Conservation (phyloP, 148 eudicot species). For the Silene uniflora region DNA sequence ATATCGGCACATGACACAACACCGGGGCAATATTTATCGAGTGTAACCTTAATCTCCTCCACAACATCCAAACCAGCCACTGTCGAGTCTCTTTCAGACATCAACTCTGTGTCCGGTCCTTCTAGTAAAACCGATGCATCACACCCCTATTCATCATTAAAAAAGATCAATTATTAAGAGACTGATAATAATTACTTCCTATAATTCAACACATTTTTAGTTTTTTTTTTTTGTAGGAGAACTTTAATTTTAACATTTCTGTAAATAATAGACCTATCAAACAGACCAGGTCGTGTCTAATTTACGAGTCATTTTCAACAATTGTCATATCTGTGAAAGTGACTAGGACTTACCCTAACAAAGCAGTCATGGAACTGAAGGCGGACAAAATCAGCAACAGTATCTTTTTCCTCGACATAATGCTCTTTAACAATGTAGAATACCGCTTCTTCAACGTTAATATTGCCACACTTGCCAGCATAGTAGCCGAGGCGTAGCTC, state of each 20-base stretch:
- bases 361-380: conserved; percentile 31
- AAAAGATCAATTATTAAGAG: too few relatives aligned
- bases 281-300: too few relatives aligned
- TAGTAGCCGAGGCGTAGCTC: conserved; percentile 18
- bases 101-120: conserved; percentile 21
- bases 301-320: too few relatives aligned
- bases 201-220: too few relatives aligned
- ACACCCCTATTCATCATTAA: conserved; percentile 10
- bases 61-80: conserved; percentile 18
- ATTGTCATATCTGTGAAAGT: too few relatives aligned
- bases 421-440: conserved; percentile 20
- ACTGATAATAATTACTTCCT: too few relatives aligned
- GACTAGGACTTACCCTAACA: conserved; percentile 19
- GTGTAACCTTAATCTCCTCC: conserved; percentile 33
- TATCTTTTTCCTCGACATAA: conserved; percentile 12
- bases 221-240: too few relatives aligned
- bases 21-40: conserved; percentile 41
- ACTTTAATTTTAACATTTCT: too few relatives aligned
- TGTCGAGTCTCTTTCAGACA: conserved; percentile 3
- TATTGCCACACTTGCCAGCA: conserved; percentile 11
- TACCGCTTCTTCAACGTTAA: conserved; percentile 14
- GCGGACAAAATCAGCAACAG: conserved; percentile 28
- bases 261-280: too few relatives aligned
- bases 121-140: conserved; percentile 25
- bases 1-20: conserved; percentile 62